Evolutionary conservation across 2,329 filamentous ascomycete species (phyloP).

Genomic region (Penicillium decumbens): DNA sequence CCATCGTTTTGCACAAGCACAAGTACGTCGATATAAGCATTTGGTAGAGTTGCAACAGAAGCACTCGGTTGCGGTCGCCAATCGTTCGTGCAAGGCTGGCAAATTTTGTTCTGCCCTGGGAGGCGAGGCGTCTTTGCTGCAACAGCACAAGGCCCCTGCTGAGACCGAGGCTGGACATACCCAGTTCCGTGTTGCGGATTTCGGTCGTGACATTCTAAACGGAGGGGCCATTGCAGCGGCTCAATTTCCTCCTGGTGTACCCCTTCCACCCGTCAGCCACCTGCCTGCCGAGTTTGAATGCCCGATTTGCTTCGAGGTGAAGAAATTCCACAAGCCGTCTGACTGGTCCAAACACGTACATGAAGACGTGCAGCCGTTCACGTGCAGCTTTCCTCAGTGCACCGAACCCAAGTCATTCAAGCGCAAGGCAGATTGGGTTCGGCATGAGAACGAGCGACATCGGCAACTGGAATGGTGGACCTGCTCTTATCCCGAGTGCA

Average conservation of each 20-base stretch:
- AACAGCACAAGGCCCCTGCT: slow-evolving; percentile 50
- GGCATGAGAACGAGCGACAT: slow-evolving; percentile 88
- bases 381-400: slow-evolving; percentile 81
- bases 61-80: slow-evolving; percentile 59
- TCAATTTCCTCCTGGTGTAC: slow-evolving; percentile 75
- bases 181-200: slow-evolving; percentile 53
- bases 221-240: slow-evolving; percentile 68
- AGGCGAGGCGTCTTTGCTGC: slow-evolving; percentile 60
- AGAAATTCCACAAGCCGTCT: slow-evolving; percentile 83
- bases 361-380: slow-evolving; percentile 89
- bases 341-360: slow-evolving; percentile 97
- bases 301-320: slow-evolving; percentile 76
- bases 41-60: slow-evolving; percentile 66
- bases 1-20: slow-evolving; percentile 76
- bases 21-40: slow-evolving; percentile 72
- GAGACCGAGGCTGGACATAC: slow-evolving; percentile 55
- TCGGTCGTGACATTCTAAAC: slow-evolving; percentile 58
- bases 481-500: slow-evolving; percentile 75
- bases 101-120: slow-evolving; percentile 62
- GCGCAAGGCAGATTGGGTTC: slow-evolving; percentile 90
- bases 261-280: slow-evolving; percentile 69
- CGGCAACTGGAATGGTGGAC: slow-evolving; percentile 88
- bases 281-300: slow-evolving; percentile 89
- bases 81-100: slow-evolving; percentile 56
- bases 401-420: slow-evolving; percentile 88